Evolutionary conservation across 352 stramenopile species (phyloP), one percentile per base, ranked within the genome.

Genomic region (Poterioochromonas sp.): DNA sequence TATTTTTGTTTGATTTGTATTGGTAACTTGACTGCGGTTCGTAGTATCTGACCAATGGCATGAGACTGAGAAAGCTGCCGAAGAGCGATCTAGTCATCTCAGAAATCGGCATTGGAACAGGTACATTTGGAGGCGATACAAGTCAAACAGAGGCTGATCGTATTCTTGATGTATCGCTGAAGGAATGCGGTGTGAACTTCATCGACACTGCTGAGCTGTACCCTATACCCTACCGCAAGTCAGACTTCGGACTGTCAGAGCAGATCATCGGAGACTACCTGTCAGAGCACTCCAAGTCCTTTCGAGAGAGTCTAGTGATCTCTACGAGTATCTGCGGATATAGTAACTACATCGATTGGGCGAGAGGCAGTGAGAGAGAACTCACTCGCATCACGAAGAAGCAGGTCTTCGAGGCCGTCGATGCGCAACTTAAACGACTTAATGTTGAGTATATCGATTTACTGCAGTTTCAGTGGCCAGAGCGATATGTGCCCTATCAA

Each of bases 151-250:
- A 92, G 73, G 87, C 86, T 51, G 83, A 90, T 0, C 81, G 85
- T 53, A 86, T 91, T 78, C 78, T 93, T 0, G 85, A 90, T 73
- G 73, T 81, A 32, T 88, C 89, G 35, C 90, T 86, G 51, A 85
- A 92, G 78, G 80, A 91, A 8, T 86, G 81, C 44, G 89, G 88
- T n/a, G 84, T 94, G 37, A 94, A 94, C 79, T 93, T 93, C 78
- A 80, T 94, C 22, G 89, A 94, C 73, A 92, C 88, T 22, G 87
- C 88, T 5, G 89, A 94, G 80, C 86, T 92, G 78, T 93, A 93
- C 78, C 89, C 89, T 11, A 86, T 92, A 11, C 86, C 87, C 29
- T 82, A 82, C 0, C 83, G 83, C 39, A 35, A 81, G 18, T 82
- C 87, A 60, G 88, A 86, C 20, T 82, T 87, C 58, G 88, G 87